Evolutionary conservation across 768 basidiomycete genomes (phyloP).

Genomic region (Suillus decipiens): DNA sequence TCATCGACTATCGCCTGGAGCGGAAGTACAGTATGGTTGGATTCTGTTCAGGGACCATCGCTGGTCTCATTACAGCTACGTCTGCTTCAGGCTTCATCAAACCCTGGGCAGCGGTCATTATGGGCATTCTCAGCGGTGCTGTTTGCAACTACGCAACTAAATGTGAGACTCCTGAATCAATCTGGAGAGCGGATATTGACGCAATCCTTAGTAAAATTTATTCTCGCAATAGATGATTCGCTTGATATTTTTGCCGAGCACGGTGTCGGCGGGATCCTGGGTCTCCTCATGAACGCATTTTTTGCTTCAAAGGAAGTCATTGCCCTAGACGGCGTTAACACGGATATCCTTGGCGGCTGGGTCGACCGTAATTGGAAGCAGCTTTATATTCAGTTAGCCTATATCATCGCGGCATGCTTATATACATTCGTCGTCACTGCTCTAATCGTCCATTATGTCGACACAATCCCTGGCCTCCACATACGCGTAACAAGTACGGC

Average conservation of each 20-base stretch:
- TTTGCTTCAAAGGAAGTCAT: slow-evolving; percentile 71
- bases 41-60: slow-evolving; percentile 88
- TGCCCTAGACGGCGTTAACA: slow-evolving; percentile 66
- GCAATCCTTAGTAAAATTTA: slow-evolving; percentile 56
- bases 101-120: slow-evolving; percentile 73
- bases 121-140: slow-evolving; percentile 72
- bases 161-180: slow-evolving; percentile 41
- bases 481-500: slow-evolving; percentile 54
- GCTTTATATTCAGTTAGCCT: slow-evolving; percentile 77
- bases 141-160: slow-evolving; percentile 86
- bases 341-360: slow-evolving; percentile 61
- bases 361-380: slow-evolving; percentile 78
- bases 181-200: slow-evolving; percentile 15
- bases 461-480: slow-evolving; percentile 60
- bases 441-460: slow-evolving; percentile 55
- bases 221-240: slow-evolving; percentile 81
- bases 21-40: slow-evolving; percentile 88
- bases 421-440: slow-evolving; percentile 69
- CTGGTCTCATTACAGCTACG: slow-evolving; percentile 86
- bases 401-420: slow-evolving; percentile 54
- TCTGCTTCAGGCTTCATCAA: slow-evolving; percentile 84
- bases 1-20: slow-evolving; percentile 77
- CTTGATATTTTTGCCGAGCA: slow-evolving; percentile 96
- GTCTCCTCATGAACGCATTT: slow-evolving; percentile 72
- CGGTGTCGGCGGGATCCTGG: slow-evolving; percentile 81